Base-by-base conservation (phyloP, 768 basidiomycete species). In the Russula brevipes region DNA sequence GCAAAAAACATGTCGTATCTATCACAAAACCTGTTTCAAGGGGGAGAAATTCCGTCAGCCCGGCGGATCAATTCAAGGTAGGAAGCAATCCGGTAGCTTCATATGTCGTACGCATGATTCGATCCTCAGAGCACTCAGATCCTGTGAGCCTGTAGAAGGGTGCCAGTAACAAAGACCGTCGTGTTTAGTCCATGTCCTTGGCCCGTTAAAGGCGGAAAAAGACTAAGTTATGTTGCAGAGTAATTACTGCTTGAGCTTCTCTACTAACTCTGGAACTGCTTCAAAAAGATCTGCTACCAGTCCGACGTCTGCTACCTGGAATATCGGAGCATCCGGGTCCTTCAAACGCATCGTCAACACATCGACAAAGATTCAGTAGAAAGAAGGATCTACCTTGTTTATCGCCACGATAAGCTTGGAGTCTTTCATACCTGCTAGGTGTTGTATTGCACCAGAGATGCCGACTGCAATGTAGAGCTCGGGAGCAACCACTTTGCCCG, bases 401-500 rank as follows among this genome's bases (percentile, higher is more conserved):
- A 99, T 82, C 4, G 97, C 97, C 38, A 97, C 96, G 65, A 99
- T 99, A 66, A 98, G 80, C 78, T 98, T 99, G 11, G 92, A 94
- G 71, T 98, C 97, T 74, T 99, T 99, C 97, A 98, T 99, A 9
- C 97, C 97, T 24, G 97, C 97, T 59, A 98, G 79, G 78, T 99
- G 97, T 76, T 99, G 97, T 70, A 98, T 99, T 14, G 97, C 97
- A 17, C 97, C 97, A 9, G 94, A 97, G 69, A 99, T 98, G 55
- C 97, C 97, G 54, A 98, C 76, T 4, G 97, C 97, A 75, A 98
- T 83, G 76, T 99, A 99, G 57, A 99, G 78, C 72, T 96, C 91
- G 0, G 97, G 96, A 3, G 97, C 96, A 47, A 98, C 95, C 41
- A 99, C 90, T 76, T 98, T 98, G 59, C 97, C 97, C 0, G 97